phyloP scores from a whole-genome alignment of 495 filamentous ascomycete species.

The Monascus purpureus region DNA sequence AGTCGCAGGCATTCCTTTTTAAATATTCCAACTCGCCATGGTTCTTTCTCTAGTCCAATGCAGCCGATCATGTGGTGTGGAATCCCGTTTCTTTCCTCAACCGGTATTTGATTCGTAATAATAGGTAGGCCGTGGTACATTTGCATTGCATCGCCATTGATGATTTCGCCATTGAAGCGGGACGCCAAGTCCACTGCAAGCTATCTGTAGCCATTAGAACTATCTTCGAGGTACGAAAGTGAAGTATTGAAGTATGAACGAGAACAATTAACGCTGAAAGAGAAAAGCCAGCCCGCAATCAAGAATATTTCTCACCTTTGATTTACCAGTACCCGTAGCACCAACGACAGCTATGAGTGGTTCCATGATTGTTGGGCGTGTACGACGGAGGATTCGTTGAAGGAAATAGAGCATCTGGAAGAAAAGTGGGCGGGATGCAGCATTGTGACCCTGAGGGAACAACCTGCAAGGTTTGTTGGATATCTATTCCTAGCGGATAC shows the following conservation, averaged over 20 bases:
- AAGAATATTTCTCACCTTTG: conserved; percentile 49
- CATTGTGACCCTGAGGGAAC: not conserved
- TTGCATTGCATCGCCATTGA: conserved; percentile 99
- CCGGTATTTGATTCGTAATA: conserved; percentile 84
- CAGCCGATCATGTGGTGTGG: conserved; percentile 81
- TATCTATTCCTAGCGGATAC: too few species aligned
- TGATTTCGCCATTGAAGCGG: conserved; percentile 80
- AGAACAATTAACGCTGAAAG: not conserved
- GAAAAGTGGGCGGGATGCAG: too few species aligned
- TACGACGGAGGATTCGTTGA: conserved; percentile 8
- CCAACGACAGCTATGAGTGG: conserved; percentile 79
- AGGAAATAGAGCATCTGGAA: conserved; percentile 18
- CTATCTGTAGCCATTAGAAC: conserved; percentile 38
- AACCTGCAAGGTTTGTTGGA: too few species aligned
- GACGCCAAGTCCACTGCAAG: conserved; percentile 82
- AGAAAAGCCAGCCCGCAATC: not conserved
- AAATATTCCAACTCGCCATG: conserved; percentile 74
- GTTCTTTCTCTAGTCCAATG: conserved; percentile 54
- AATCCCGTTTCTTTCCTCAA: conserved; percentile 61
- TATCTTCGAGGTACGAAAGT: not conserved
- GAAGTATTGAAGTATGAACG: not conserved
- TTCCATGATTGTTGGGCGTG: conserved; percentile 15
- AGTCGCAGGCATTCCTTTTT: conserved; percentile 48
- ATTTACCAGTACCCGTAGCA: conserved; percentile 93
- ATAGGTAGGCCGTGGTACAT: conserved; percentile 88